phyloP scores from a whole-genome alignment of 2,329 filamentous ascomycete species.

The Endothia cerciana region DNA sequence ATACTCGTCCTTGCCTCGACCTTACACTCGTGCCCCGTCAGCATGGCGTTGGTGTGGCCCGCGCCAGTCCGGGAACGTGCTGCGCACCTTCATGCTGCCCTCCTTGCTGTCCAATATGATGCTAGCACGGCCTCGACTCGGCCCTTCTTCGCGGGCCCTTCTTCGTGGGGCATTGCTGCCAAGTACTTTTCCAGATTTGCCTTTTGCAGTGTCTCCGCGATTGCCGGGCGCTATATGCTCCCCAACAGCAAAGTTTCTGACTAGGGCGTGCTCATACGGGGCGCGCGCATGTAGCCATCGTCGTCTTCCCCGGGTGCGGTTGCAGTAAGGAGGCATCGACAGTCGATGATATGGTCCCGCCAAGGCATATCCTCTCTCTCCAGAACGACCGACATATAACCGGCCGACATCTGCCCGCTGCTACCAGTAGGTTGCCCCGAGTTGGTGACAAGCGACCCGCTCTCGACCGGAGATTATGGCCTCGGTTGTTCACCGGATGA shows the following conservation, averaged over 20 bases:
- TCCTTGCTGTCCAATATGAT: not conserved
- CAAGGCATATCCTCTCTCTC: not conserved
- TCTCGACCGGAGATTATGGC: not conserved
- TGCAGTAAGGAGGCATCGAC: not conserved
- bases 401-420: not conserved
- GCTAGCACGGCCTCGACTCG: constrained; percentile 8
- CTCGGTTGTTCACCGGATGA: not conserved
- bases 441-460: not conserved
- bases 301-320: not conserved
- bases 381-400: constrained; percentile 7
- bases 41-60: not conserved
- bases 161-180: constrained; percentile 1
- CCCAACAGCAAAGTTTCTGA: not conserved
- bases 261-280: not conserved
- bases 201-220: not conserved
- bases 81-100: not conserved
- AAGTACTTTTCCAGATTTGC: constrained; percentile 15
- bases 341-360: not conserved
- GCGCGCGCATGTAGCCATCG: not conserved
- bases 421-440: not conserved
- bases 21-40: not conserved
- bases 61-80: not conserved
- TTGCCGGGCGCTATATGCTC: not conserved
- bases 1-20: not conserved
- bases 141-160: too few species aligned